Percentiles rank a stretch among this genome's conserved stretches.
Evolutionary conservation across 805 yeast species (phyloP).

Genomic region (Debaryomyces castellii): DNA sequence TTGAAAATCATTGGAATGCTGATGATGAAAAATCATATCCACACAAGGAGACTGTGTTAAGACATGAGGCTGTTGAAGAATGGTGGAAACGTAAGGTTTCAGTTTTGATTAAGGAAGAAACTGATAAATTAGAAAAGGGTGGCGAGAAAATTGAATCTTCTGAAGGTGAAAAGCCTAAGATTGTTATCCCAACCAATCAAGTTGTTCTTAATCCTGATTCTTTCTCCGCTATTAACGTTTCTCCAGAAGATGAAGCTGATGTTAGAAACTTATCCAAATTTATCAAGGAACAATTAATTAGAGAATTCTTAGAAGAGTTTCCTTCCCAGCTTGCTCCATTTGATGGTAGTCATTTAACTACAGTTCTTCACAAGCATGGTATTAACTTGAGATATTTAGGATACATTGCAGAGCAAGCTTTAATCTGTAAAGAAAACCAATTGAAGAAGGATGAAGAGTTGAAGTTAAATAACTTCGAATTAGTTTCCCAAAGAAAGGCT

Average conservation of each 20-base stretch:
- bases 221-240: slow-evolving; percentile 44
- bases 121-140: slow-evolving; percentile 45
- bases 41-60: slow-evolving; percentile 72
- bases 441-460: slow-evolving; percentile 13
- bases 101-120: slow-evolving; percentile 47
- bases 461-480: slow-evolving; percentile 24
- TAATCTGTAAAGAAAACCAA: slow-evolving; percentile 17
- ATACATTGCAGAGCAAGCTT: slow-evolving; percentile 42
- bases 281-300: slow-evolving; percentile 58
- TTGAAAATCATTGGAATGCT: slow-evolving; percentile 52
- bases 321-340: slow-evolving; percentile 63
- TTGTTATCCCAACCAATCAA: slow-evolving; percentile 51
- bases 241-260: slow-evolving; percentile 54
- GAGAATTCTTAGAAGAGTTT: slow-evolving; percentile 59
- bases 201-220: slow-evolving; percentile 81
- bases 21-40: slow-evolving; percentile 60
- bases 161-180: slow-evolving; percentile 45
- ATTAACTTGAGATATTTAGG: slow-evolving; percentile 90
- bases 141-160: slow-evolving; percentile 27
- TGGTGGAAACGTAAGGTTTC: slow-evolving; percentile 81
- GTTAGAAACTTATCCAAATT: slow-evolving; percentile 71
- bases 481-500: slow-evolving; percentile 22
- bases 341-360: slow-evolving; percentile 76
- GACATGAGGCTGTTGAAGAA: slow-evolving; percentile 86
- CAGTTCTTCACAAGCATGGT: slow-evolving; percentile 74